phyloP scores from a whole-genome alignment of 1,284 basidiomycete species.

The Rhodotorula mucilaginosa region DNA sequence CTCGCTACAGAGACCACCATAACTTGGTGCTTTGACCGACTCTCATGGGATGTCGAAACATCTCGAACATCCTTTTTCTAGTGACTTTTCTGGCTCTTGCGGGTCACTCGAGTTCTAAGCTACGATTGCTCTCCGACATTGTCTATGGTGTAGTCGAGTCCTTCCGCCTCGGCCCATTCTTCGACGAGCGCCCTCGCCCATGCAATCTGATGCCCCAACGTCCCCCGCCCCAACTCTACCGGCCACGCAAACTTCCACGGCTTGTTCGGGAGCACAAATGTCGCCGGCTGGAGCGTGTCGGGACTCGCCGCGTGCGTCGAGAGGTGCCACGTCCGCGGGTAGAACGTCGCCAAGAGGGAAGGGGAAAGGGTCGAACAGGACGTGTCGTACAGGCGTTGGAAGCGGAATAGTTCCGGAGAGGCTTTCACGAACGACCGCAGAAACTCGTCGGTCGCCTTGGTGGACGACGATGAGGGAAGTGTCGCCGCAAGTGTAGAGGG shows the following conservation, averaged over 20 bases:
- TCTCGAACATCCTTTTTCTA: neutral
- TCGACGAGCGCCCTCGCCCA: slow-evolving; percentile 21
- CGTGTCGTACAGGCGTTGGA: slow-evolving; percentile 31
- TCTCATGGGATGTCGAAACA: neutral
- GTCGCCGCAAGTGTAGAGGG: neutral
- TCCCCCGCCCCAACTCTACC: slow-evolving; percentile 24
- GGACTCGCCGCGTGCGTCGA: neutral
- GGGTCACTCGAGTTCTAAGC: no score
- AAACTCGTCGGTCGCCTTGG: slow-evolving; percentile 19
- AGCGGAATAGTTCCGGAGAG: slow-evolving; percentile 30
- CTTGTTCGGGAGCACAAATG: slow-evolving; percentile 15
- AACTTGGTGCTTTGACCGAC: neutral
- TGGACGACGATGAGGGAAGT: neutral
- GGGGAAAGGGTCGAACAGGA: slow-evolving; percentile 10
- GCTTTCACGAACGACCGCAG: slow-evolving; percentile 25
- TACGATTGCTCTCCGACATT: slow-evolving; percentile 13
- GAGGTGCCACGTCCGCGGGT: slow-evolving; percentile 14
- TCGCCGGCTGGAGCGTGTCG: neutral
- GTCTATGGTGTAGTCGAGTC: slow-evolving; percentile 18
- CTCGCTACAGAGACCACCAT: neutral
- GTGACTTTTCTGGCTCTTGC: neutral
- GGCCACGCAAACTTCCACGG: slow-evolving; percentile 22
- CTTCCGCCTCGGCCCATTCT: slow-evolving; percentile 22
- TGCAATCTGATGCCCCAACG: slow-evolving; percentile 23
- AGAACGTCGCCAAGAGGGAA: neutral